Evolutionary conservation across 371 early-diverging fungal species (phyloP).

Genomic region (Rhizopus microsporus): DNA sequence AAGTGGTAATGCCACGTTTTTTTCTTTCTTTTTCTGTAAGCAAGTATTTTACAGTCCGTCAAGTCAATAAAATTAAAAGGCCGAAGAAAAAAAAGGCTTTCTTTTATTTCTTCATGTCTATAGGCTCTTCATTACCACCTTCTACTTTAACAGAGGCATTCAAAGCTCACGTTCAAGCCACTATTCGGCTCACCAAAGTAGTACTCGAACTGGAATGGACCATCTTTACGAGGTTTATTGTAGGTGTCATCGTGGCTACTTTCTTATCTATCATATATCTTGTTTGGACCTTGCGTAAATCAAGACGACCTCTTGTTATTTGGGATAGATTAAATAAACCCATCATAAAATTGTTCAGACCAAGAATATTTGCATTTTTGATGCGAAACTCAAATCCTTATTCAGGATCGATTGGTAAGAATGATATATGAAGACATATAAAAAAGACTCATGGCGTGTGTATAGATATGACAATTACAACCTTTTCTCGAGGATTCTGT

Average conservation of each 20-base stretch:
- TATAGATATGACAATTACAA: conserved; percentile 49
- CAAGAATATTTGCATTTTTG: conserved; percentile 40
- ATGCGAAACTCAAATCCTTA: conserved; percentile 44
- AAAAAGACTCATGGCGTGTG: not conserved
- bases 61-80: not conserved
- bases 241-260: conserved; percentile 41
- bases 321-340: conserved; percentile 53
- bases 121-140: conserved; percentile 2
- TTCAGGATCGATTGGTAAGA: conserved; percentile 44
- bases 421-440: not conserved
- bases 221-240: conserved; percentile 46
- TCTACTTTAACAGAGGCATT: conserved; percentile 31
- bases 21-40: not conserved
- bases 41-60: too few relatives aligned
- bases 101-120: conserved; percentile 4
- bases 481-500: conserved; percentile 50
- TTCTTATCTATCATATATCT: conserved; percentile 40
- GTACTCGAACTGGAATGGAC: conserved; percentile 52
- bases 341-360: conserved; percentile 43
- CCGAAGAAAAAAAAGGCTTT: not conserved
- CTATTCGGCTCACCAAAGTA: conserved; percentile 32
- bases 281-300: conserved; percentile 36
- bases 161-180: conserved; percentile 41
- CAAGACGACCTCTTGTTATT: conserved; percentile 41
- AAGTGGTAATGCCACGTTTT: not conserved